Evolutionary conservation across 106 monocot genomes (phyloP).

Genomic region (Acanthochlamys bracteata): DNA sequence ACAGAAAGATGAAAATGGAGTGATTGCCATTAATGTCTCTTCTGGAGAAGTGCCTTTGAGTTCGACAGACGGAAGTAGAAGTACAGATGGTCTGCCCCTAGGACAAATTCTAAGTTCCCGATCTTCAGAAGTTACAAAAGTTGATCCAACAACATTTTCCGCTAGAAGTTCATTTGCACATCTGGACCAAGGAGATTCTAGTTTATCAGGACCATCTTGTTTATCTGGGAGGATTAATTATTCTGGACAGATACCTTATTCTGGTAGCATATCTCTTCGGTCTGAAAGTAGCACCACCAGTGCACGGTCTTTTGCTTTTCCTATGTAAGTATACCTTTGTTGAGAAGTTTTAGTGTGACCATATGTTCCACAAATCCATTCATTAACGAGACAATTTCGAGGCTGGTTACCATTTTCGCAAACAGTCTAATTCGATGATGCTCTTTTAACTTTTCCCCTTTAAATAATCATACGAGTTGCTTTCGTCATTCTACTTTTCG

Average conservation of each 20-base stretch:
- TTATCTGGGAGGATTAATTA: conserved; percentile 24
- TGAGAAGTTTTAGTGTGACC: background rate
- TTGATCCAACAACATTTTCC: conserved; percentile 18
- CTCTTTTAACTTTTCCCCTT: too few species aligned
- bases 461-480: too few species aligned
- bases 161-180: conserved; percentile 25
- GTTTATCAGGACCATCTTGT: conserved; percentile 20
- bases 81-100: conserved; percentile 10
- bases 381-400: too few species aligned
- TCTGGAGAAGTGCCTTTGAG: background rate
- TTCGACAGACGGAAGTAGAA: conserved; percentile 1
- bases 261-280: conserved; percentile 74
- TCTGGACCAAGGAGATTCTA: conserved; percentile 23
- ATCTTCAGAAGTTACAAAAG: conserved; percentile 4
- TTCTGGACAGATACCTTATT: conserved; percentile 51
- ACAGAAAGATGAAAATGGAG: conserved; percentile 5
- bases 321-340: conserved; percentile 49
- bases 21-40: conserved; percentile 12
- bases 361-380: background rate
- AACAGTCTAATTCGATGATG: too few species aligned
- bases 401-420: too few species aligned
- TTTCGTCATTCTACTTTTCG: too few species aligned
- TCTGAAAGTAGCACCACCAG: conserved; percentile 87
- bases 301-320: conserved; percentile 85
- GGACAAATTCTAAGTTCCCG: conserved; percentile 1